These are phyloP conservation scores for Cicer chorassanicum DNA, from an alignment of 306 rosid species.

Conservation along the genomic window DNA sequence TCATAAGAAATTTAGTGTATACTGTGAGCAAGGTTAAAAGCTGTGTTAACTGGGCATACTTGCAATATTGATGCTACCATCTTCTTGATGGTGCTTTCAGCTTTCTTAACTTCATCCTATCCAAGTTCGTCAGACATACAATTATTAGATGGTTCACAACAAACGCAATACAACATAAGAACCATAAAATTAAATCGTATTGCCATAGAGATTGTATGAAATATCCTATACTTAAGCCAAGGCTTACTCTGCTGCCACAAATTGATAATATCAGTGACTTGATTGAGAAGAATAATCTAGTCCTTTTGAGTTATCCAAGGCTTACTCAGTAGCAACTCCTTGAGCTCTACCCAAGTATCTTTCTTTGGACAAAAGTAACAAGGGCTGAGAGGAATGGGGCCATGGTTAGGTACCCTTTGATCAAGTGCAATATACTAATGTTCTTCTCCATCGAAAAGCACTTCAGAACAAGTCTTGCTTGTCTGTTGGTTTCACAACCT, in stretches of 20 bases:
- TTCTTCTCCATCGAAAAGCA: slow-evolving; percentile 97
- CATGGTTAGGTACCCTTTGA: slow-evolving; percentile 79
- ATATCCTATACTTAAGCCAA: not conserved
- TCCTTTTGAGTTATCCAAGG: slow-evolving; percentile 96
- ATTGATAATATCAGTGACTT: slow-evolving; percentile 89
- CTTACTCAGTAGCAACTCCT: slow-evolving; percentile 83
- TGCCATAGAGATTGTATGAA: no score
- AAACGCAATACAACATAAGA: no score
- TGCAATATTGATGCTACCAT: slow-evolving; percentile 80
- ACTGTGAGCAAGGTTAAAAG: slow-evolving; percentile 2
- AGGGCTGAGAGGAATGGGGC: slow-evolving; percentile 84
- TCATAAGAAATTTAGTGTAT: slow-evolving; percentile 19
- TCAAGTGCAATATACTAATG: slow-evolving; percentile 78
- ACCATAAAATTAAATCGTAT: no score
- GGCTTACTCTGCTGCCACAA: slow-evolving; percentile 91
- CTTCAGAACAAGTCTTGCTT: slow-evolving; percentile 81
- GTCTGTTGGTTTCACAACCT: slow-evolving; percentile 71
- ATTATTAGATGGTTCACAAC: slow-evolving; percentile 21
- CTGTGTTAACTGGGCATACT: slow-evolving; percentile 67
- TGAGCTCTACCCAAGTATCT: slow-evolving; percentile 98
- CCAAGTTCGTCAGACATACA: slow-evolving; percentile 34
- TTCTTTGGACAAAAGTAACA: slow-evolving; percentile 95
- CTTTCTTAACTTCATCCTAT: slow-evolving; percentile 81
- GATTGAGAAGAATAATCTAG: slow-evolving; percentile 94
- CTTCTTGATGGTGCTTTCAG: slow-evolving; percentile 72